Conservation (phyloP, 31 red algal species). For the Odonthalia washingtoniensis region DNA sequence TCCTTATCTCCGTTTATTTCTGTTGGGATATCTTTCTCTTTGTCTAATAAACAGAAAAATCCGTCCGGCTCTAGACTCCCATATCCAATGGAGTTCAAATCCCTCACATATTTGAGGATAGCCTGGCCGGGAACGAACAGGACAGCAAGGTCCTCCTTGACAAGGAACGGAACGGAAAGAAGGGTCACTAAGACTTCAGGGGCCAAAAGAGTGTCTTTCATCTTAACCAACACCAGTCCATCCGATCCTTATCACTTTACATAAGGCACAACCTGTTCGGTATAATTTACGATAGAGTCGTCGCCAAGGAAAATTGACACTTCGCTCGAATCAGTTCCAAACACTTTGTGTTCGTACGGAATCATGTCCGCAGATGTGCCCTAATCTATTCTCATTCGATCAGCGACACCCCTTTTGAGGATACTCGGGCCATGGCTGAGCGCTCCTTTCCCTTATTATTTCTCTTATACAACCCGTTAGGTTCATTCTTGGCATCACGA, state of each 20-base stretch:
- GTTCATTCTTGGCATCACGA: too few species aligned
- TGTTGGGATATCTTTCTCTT: too few species aligned
- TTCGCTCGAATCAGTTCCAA: not conserved
- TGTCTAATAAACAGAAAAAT: too few species aligned
- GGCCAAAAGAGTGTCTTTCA: conserved; percentile 30
- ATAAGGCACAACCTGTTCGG: not conserved
- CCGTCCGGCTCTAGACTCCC: too few species aligned
- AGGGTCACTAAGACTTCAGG: conserved; percentile 41
- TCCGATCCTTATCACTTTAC: not conserved
- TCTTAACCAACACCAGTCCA: not conserved
- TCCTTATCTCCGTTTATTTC: too few species aligned
- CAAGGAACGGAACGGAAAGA: conserved; percentile 39
- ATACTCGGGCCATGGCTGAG: too few species aligned
- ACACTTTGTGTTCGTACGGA: not conserved
- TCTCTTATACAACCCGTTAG: too few species aligned
- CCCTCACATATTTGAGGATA: conserved; percentile 19
- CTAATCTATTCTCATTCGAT: too few species aligned
- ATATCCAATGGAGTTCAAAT: too few species aligned
- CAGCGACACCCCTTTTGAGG: too few species aligned
- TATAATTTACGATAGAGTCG: conserved; percentile 20
- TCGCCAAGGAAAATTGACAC: conserved; percentile 30
- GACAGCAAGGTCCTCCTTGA: conserved; percentile 26
- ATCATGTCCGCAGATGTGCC: conserved; percentile 35
- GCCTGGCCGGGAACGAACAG: conserved; percentile 29
- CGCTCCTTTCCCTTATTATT: too few species aligned